Conservation (phyloP, 176 grass and related monocot genomes). For the Oryza nivara region DNA sequence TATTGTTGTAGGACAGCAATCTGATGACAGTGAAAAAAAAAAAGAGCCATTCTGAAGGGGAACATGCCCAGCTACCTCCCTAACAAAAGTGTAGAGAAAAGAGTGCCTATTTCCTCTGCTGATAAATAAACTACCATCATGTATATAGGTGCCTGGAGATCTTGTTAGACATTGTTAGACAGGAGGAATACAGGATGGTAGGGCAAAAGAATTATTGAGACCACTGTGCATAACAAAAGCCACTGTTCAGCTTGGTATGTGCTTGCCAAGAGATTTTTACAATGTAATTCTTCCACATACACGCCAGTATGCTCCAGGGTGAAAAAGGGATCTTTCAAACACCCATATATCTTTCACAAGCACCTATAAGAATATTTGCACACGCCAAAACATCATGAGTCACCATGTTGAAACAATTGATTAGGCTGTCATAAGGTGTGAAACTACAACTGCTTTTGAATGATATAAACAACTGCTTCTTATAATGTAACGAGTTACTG, state of each 20-base stretch:
- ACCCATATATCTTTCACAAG: constrained; percentile 87
- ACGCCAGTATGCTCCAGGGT: constrained; percentile 78
- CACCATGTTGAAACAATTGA: neutral
- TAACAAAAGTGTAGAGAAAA: neutral
- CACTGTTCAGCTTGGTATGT: constrained; percentile 1
- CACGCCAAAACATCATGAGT: neutral
- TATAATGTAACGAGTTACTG: neutral
- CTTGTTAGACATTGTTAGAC: constrained; percentile 40
- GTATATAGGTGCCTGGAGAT: neutral
- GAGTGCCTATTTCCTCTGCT: neutral
- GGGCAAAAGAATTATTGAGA: constrained; percentile 38
- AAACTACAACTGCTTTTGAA: neutral
- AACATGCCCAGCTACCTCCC: neutral
- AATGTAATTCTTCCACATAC: constrained; percentile 60
- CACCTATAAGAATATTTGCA: constrained; percentile 54
- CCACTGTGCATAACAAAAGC: constrained; percentile 8
- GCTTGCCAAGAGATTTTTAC: constrained; percentile 30
- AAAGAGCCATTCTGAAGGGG: neutral
- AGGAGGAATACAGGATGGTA: neutral
- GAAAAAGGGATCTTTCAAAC: constrained; percentile 90
- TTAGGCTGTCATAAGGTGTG: neutral
- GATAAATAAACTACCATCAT: constrained; percentile 4
- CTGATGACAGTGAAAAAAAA: neutral
- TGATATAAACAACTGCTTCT: neutral
- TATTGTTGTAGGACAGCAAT: neutral